Evolutionary conservation across 2,329 filamentous ascomycete species (phyloP), one percentile per base, ranked within the genome.

Genomic region (Fusarium paranaense): DNA sequence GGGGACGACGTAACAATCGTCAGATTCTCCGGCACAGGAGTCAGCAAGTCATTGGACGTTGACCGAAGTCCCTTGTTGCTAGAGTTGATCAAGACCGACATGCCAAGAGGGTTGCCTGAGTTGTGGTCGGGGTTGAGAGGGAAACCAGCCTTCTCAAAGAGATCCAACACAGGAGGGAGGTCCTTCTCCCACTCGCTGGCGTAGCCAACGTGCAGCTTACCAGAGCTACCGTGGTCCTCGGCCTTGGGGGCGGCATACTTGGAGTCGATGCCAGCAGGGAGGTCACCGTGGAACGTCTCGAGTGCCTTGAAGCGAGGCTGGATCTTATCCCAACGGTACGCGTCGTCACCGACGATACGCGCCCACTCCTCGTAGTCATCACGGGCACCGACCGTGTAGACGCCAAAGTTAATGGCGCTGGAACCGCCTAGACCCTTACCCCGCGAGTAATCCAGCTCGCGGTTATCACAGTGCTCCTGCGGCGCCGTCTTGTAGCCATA

Each of bases 301-400:
- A 92, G 82, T 18, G 78, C 80, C 70, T 88, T 87, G 75, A 87
- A 89, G 1, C 87, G 83, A 4, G 80, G 68, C 66, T 88, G 84
- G 32, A 89, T 87, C 50, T 84, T 81, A 2, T 86, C 80, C 90
- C 90, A 93, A 3, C 75, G 72, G 79, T 87, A 93, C 0, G 81
- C 78, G 6, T 90, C 85, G 71, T 93, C 90, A 0, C 81, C 89
- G 0, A 89, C 87, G 2, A 87, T 70, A 0, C 83, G 81, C 1
- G 89, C 89, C 90, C 90, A 92, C 62, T 89, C 85, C 32, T 93
- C 86, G 69, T 90, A 92, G 71, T 93, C 91, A 61, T 89, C 89
- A 1, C 83, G 82, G 2, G 89, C 85, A 4, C 91, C 91, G 30
- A 87, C 73, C 4, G 84, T 87, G 78, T 85, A 91, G 16, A 87